These are phyloP conservation scores for Eucalyptus marginata DNA, from an alignment of 345 rosid species.

Conservation along the genomic window DNA sequence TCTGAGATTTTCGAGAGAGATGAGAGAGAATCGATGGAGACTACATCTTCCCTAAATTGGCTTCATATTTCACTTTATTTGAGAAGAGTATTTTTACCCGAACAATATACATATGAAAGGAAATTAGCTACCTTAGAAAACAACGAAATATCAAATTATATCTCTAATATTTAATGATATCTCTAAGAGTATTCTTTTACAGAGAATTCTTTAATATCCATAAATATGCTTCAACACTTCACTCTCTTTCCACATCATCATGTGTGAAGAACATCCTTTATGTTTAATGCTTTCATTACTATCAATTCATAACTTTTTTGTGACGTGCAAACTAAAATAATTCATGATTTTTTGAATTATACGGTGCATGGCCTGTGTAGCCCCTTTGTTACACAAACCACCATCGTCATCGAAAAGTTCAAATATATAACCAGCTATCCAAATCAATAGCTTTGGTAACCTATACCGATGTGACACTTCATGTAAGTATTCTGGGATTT, in stretches of 20 bases:
- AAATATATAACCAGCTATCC: not conserved
- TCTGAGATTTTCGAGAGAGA: not conserved
- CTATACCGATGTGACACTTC: not conserved
- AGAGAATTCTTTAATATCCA: not conserved
- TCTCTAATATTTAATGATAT: not conserved
- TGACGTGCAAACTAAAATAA: not conserved
- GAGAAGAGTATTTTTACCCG: not conserved
- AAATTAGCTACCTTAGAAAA: not conserved
- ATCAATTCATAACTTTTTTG: not conserved
- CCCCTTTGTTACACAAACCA: not conserved
- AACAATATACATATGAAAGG: not conserved
- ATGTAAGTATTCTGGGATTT: not conserved
- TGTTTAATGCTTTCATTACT: not conserved
- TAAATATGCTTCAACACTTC: not conserved
- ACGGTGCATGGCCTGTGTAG: accelerated
- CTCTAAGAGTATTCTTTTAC: not conserved
- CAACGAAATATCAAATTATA: not conserved
- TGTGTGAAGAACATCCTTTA: not conserved
- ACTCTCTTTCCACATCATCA: not conserved
- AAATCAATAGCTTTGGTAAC: not conserved
- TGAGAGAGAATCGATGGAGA: not conserved
- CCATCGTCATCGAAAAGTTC: not conserved
- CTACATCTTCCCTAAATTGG: not conserved
- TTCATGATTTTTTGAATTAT: not conserved
- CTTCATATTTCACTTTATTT: not conserved